A percentile compares a stretch with the other conserved stretches of the same genome.
Conservation (phyloP, 176 grass and related monocot species). For the Panicum miliaceum region DNA sequence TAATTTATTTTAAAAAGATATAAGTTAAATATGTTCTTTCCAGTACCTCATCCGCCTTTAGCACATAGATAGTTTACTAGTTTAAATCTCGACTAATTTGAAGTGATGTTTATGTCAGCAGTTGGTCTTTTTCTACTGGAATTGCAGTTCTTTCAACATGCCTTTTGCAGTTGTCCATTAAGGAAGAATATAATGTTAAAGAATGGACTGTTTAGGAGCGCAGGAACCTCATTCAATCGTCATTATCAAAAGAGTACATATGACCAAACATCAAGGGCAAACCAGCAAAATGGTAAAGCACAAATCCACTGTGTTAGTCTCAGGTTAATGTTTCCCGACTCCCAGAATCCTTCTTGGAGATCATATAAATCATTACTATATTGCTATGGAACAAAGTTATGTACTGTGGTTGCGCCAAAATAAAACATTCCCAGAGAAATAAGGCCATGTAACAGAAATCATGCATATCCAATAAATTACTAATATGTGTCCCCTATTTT, state of each 20-base stretch:
- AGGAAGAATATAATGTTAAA: constrained; percentile 43
- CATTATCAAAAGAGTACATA: background rate
- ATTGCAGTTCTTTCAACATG: constrained; percentile 2
- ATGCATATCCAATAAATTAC: background rate
- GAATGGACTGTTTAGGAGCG: constrained; percentile 7
- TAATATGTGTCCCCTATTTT: background rate
- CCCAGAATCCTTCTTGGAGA: background rate
- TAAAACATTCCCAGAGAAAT: background rate
- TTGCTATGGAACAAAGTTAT: background rate
- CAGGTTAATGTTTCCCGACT: background rate
- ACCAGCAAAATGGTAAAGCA: constrained; percentile 25
- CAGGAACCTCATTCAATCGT: constrained; percentile 13
- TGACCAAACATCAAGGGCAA: background rate
- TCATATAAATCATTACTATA: background rate
- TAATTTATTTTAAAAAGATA: background rate
- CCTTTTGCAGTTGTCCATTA: constrained; percentile 32
- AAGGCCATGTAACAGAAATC: background rate
- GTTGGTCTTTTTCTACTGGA: constrained; percentile 32
- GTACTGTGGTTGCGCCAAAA: background rate
- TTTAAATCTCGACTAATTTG: background rate
- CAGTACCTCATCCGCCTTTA: background rate
- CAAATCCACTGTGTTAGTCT: background rate
- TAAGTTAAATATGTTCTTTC: background rate
- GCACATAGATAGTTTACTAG: background rate
- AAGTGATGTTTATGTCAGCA: constrained; percentile 15